These are phyloP conservation scores for Dactylellina drechsleri DNA, from an alignment of 2,329 filamentous ascomycete genomes.

Conservation along the genomic window DNA sequence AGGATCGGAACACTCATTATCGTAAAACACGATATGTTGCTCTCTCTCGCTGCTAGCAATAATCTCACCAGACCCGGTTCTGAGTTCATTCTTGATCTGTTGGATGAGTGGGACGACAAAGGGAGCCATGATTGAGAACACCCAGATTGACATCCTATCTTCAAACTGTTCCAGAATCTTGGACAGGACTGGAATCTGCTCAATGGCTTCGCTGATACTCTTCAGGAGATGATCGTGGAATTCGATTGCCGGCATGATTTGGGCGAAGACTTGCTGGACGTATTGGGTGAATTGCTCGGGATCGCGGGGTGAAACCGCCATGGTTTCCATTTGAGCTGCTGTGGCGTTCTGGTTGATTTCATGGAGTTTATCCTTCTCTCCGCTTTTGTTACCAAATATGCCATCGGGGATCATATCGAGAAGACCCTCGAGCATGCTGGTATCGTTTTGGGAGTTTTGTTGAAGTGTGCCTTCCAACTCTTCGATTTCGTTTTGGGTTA, in stretches of 20 bases:
- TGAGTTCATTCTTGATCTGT: constrained; percentile 87
- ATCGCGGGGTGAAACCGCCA: constrained; percentile 77
- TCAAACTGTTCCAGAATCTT: constrained; percentile 86
- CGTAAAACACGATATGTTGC: constrained; percentile 84
- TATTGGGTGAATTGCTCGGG: constrained; percentile 87
- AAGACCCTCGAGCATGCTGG: constrained; percentile 77
- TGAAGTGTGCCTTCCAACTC: constrained; percentile 85
- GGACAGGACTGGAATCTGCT: constrained; percentile 84
- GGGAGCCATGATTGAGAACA: constrained; percentile 89
- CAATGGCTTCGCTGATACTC: constrained; percentile 78
- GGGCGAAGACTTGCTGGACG: constrained; percentile 75
- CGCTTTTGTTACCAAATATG: constrained; percentile 78
- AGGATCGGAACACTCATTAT: constrained; percentile 79
- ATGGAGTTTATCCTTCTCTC: constrained; percentile 76
- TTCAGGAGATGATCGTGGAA: constrained; percentile 92
- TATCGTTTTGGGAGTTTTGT: constrained; percentile 63
- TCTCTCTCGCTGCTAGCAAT: constrained; percentile 80
- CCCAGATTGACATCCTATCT: constrained; percentile 86
- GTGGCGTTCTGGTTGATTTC: constrained; percentile 70
- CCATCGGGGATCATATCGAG: constrained; percentile 83
- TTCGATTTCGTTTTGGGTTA: constrained; percentile 89
- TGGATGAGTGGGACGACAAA: constrained; percentile 85
- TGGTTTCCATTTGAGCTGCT: constrained; percentile 76
- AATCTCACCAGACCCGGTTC: constrained; percentile 85
- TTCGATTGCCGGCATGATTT: constrained; percentile 88